Evolutionary conservation across 345 rosid species (phyloP), one percentile per base, ranked within the genome.

Genomic region (Iberis pinnata): DNA sequence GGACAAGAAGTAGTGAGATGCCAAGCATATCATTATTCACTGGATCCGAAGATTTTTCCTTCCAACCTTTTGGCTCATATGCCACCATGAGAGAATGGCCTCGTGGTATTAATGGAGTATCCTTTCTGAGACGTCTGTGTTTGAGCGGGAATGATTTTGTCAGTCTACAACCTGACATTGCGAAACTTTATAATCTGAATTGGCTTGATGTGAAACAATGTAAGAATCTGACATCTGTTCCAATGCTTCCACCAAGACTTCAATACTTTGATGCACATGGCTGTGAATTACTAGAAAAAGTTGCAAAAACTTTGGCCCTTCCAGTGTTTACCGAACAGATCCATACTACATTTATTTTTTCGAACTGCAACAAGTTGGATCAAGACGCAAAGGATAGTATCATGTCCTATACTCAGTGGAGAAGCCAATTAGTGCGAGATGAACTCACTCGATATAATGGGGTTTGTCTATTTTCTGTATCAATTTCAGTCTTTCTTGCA

Each of bases 241-340:
- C 57, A 1, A 37, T 6, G 19, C 57, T 52, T 8, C 44, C 57
- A 35, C 57, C 57, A 55, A 41, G 49, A 17, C 60, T 55, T 27
- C 17, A 18, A 5, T 55, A 12, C 18, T 40, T 54, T 39, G 37
- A 54, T 40, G 59, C 59, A 1, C 16, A 40, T 54, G 47, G 25
- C 2, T 54, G 59, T 54, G 59, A 40, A 11, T 54, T 16, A 2
- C 25, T 54, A 6, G 47, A 39, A 25, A 39, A 16, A 11, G 37
- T 54, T 11, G 24, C 47, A 54, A 54, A 26, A 24, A 46, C 59
- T 4, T 2, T 54, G 24, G 47, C 47, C 13, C 5, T 24, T 54
- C 59, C 1, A 12, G 8, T 16, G 8, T 1, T 11, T 36, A 0
- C 59, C 0, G 26, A 26, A 0, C 17, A 25, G 14, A 39, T 12